These are phyloP conservation scores for Cadophora luteo-olivacea DNA, from an alignment of 2,329 filamentous ascomycete species.

Conservation along the genomic window DNA sequence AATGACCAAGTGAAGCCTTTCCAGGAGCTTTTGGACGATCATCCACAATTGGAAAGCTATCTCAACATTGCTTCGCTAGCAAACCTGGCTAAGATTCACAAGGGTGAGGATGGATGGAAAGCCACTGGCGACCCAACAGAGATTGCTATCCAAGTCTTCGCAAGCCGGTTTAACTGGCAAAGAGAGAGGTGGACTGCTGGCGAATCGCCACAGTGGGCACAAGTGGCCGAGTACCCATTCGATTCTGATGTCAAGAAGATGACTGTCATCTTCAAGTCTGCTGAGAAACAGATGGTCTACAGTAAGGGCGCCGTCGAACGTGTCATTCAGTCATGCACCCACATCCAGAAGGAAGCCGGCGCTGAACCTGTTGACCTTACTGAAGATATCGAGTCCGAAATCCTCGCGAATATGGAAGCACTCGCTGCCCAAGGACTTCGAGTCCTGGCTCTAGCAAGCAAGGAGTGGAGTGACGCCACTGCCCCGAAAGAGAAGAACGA, in stretches of 20 bases:
- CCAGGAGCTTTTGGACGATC: constrained; percentile 52
- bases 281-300: constrained; percentile 55
- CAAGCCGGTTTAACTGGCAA: constrained; percentile 70
- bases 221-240: constrained; percentile 74
- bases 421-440: constrained; percentile 71
- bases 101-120: constrained; percentile 61
- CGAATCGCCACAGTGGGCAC: constrained; percentile 57
- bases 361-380: constrained; percentile 52
- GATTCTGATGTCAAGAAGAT: constrained; percentile 79
- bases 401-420: constrained; percentile 72
- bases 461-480: constrained; percentile 38
- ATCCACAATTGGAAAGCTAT: constrained; percentile 58
- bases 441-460: constrained; percentile 69
- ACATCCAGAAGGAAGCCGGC: constrained; percentile 51
- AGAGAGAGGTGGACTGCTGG: constrained; percentile 58
- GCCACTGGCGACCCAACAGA: constrained; percentile 73
- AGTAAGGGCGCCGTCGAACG: constrained; percentile 75
- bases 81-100: constrained; percentile 68
- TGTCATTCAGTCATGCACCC: constrained; percentile 67
- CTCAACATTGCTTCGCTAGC: constrained; percentile 69
- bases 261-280: constrained; percentile 69
- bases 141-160: constrained; percentile 78
- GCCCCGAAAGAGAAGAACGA: constrained; percentile 39
- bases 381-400: constrained; percentile 58
- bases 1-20: constrained; percentile 29